Base-by-base conservation (phyloP, 2,329 filamentous ascomycete species). In the Xylariaceae sp. region DNA sequence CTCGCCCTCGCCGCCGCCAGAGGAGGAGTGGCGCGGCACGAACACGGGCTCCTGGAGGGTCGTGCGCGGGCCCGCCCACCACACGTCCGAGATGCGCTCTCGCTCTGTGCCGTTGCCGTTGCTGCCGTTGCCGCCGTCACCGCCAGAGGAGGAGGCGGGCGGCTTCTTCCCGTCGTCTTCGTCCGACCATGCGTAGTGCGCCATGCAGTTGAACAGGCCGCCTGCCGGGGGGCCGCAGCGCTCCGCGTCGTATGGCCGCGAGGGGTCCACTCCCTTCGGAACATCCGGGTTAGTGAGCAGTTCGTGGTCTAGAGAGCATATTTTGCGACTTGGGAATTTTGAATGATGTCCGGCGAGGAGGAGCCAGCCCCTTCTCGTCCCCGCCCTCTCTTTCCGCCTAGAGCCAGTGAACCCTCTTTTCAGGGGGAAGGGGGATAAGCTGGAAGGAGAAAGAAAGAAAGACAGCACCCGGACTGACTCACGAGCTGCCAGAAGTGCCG, bases 1-100 rank as follows among this genome's bases (percentile, higher is more conserved):
- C 42, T 74, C 42, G 16, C 36, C 51, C 2, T 36, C 51, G 1
- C 53, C 59, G 14, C 55, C 56, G 2, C 58, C 48, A n/a, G n/a
- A n/a, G n/a, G n/a, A n/a, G n/a, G n/a, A n/a, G n/a, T n/a, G n/a
- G 19, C 56, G 54, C 0, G 70, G 69, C 10, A 74, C 64, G 36
- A 75, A 75, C 0, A 67, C 62, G 0, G 70, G 70, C 40, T 75
- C 70, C 46, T 74, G 70, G 39, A 72, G 67, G 0, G 66, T 67
- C 17, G 57, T 59, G 2, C 59, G 67, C 4, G 52, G 56, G 0
- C 67, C 65, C 0, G 64, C 57, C 36, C 61, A 69, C 44, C 59
- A 71, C 9, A 63, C 55, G 23, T 66, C 57, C n/a, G n/a, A n/a
- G n/a, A n/a, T n/a, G n/a, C n/a, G n/a, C n/a, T n/a, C n/a, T n/a